Evolutionary conservation across 805 yeast genomes (phyloP), one percentile per base, ranked within the genome.

Genomic region (Candida dajiaensis): DNA sequence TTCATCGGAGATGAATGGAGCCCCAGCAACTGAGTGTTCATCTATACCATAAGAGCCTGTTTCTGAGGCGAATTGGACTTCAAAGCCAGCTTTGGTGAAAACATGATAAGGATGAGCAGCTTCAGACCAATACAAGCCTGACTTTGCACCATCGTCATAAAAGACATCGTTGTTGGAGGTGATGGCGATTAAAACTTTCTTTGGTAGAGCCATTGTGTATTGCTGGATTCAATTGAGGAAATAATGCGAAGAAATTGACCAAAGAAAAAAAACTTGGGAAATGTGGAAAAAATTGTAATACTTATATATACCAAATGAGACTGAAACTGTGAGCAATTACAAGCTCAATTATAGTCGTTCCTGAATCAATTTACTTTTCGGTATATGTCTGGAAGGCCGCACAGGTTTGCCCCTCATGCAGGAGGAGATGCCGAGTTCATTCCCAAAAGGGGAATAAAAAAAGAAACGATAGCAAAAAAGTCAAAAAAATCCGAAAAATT

Each of bases 51-150:
- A 76, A 4, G 66, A 62, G 20, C 87, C 87, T 28, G 71, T 73
- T 57, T 81, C 86, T 7, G 84, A 77, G 19, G 72, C 80, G 49
- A 81, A 68, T 42, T 71, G 74, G 21, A 82, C 79, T 22, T 76
- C 77, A 51, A 58, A 73, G 5, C 83, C 83, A 28, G 73, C 65
- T 40, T 69, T 59, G 22, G 49, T 62, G 62, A 77, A 78, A 6
- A 61, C 72, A 43, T 73, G 59, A 62, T 63, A 81, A 40, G 87
- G 85, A 56, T 83, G 84, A 35, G 72, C 58, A 13, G 79, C 86
- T 63, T 81, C 87, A 18, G 71, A 63, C 54, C 71, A 72, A 65
- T 70, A 83, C 23, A 79, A 65, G 35, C 88, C 88, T n/a, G 86
- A 78, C 50, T 74, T 76, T 44, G 66, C 50, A 33, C 85, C 85